Conservation (phyloP, 83 land plant genomes). For the Isoetes engelmannii region DNA sequence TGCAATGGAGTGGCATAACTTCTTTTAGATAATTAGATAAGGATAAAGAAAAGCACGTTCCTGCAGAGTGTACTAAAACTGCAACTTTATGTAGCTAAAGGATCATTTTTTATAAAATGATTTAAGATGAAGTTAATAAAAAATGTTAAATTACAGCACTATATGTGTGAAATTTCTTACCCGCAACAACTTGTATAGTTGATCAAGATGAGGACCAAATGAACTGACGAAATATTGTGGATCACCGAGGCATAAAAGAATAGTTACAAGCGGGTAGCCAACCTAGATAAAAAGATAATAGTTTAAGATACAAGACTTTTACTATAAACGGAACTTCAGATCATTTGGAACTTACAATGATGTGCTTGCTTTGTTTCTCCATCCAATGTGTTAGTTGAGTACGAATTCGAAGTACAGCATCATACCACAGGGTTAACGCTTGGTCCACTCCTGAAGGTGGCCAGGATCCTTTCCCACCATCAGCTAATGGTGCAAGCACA, state of each 20-base stretch:
- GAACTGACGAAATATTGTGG: slow-evolving; percentile 8
- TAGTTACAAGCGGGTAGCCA: slow-evolving; percentile 14
- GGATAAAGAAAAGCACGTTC: too few species aligned
- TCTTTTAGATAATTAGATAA: too few species aligned
- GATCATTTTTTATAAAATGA: background rate
- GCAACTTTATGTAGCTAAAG: background rate
- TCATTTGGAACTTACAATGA: slow-evolving; percentile 51
- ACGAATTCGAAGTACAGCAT: slow-evolving; percentile 78
- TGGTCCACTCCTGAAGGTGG: slow-evolving; percentile 89
- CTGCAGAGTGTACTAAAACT: too few species aligned
- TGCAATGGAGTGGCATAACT: too few species aligned
- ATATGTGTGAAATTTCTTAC: background rate
- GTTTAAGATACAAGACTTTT: background rate
- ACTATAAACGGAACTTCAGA: background rate
- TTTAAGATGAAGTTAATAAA: too few species aligned
- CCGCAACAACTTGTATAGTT: slow-evolving; percentile 14
- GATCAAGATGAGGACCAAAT: slow-evolving; percentile 14
- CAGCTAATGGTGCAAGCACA: slow-evolving; percentile 86
- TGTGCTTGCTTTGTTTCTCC: slow-evolving; percentile 96
- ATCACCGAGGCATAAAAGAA: slow-evolving; percentile 12
- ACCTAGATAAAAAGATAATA: background rate
- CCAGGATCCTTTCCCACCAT: slow-evolving; percentile 84
- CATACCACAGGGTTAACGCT: slow-evolving; percentile 94
- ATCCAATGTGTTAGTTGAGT: slow-evolving; percentile 86
- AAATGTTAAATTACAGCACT: background rate